Evolutionary conservation across 106 monocot species (phyloP).

Genomic region (Dendrobium nobile): DNA sequence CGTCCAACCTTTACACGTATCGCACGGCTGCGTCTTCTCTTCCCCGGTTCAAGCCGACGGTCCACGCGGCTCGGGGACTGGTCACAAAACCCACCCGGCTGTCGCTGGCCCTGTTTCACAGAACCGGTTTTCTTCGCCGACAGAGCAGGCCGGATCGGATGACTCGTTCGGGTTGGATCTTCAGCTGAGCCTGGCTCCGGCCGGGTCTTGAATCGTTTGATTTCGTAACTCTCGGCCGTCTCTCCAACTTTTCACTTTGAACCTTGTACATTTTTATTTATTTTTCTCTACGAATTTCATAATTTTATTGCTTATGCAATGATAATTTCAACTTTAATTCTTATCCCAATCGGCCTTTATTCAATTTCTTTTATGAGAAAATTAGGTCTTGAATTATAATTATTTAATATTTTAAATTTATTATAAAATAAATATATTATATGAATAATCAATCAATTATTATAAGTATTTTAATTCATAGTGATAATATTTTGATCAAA

Average conservation of each 20-base stretch:
- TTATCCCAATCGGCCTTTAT: no score
- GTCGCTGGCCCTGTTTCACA: not conserved
- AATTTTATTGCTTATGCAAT: no score
- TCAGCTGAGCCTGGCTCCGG: slow-evolving; percentile 81
- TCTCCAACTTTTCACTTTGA: not conserved
- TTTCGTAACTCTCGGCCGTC: not conserved
- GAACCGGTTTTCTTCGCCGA: not conserved
- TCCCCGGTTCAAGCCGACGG: not conserved
- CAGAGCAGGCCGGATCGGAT: slow-evolving; percentile 12
- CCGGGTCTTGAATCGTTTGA: slow-evolving; percentile 34
- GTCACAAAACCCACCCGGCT: not conserved
- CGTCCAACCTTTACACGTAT: slow-evolving; percentile 23
- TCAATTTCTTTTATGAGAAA: no score
- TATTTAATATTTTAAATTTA: no score
- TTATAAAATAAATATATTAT: no score
- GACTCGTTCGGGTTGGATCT: slow-evolving; percentile 59
- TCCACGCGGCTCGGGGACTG: not conserved
- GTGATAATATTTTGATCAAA: no score
- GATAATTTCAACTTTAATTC: no score
- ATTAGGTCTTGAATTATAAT: no score
- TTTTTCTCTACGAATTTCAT: no score
- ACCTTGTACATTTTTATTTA: not conserved
- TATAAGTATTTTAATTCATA: no score
- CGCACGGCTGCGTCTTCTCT: slow-evolving; percentile 35
- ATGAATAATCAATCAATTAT: no score